These are phyloP conservation scores for Diplodia intermedia DNA, from an alignment of 2,329 filamentous ascomycete genomes.

Conservation along the genomic window DNA sequence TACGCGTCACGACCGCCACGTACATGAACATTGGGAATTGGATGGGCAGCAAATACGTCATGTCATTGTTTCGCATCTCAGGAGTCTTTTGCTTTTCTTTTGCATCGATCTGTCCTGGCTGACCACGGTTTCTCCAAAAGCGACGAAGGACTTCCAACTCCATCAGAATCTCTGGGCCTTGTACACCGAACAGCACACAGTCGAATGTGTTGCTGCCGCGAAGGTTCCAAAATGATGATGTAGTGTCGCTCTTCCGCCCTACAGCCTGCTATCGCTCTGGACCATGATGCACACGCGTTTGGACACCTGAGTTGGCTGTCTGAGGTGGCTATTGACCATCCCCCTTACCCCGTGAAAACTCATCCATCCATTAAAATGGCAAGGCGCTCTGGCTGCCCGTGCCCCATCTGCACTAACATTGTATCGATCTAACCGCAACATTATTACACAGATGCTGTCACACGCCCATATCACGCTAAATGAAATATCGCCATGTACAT, in stretches of 20 bases:
- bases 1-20: conserved; percentile 2
- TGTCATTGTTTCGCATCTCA: neutral
- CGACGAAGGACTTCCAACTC: conserved; percentile 8
- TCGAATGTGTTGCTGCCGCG: conserved; percentile 9
- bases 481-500: neutral
- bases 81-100: neutral
- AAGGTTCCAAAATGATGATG: conserved; percentile 12
- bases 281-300: neutral
- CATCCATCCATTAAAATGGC: neutral
- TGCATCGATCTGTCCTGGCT: neutral
- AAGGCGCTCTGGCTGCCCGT: neutral
- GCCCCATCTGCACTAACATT: neutral
- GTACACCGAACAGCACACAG: conserved; percentile 19
- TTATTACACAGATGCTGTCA: neutral
- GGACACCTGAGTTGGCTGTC: neutral
- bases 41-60: neutral
- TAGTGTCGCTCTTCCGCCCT: neutral
- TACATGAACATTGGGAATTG: neutral
- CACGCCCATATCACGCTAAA: neutral
- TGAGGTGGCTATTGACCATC: neutral
- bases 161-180: conserved; percentile 23
- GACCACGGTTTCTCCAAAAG: neutral
- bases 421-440: neutral
- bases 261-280: neutral
- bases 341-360: neutral